These are phyloP conservation scores for Phytopythium montanum DNA, from an alignment of 352 stramenopile genomes.

Conservation along the genomic window DNA sequence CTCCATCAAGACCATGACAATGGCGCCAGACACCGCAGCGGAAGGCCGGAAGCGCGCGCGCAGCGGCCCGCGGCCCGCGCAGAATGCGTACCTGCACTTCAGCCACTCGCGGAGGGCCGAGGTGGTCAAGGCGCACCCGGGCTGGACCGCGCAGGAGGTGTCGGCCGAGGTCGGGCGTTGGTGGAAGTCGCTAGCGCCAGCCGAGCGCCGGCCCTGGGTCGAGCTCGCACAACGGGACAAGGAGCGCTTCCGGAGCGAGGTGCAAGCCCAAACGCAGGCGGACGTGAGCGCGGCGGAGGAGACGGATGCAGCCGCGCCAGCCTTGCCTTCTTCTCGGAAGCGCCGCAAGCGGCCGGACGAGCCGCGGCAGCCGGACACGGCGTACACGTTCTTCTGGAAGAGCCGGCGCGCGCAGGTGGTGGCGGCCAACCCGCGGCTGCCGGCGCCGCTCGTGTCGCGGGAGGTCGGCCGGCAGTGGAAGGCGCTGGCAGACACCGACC, in stretches of 20 bases:
- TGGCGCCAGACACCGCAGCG: neutral
- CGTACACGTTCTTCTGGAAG: conserved; percentile 70
- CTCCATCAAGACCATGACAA: neutral
- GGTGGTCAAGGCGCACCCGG: conserved; percentile 22
- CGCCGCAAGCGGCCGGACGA: conserved; percentile 36
- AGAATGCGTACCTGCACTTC: conserved; percentile 58
- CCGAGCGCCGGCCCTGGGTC: conserved; percentile 41
- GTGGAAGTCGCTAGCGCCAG: conserved; percentile 42
- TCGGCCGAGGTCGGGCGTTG: conserved; percentile 43
- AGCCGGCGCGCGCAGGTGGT: conserved; percentile 37
- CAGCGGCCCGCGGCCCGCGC: conserved; percentile 6
- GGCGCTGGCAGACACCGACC: conserved; percentile 29
- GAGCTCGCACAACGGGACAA: conserved; percentile 62
- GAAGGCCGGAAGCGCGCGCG: conserved; percentile 5
- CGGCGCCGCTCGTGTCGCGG: conserved; percentile 36
- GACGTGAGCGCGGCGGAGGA: conserved; percentile 7
- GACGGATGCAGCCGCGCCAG: conserved; percentile 8
- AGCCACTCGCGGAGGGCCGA: conserved; percentile 28
- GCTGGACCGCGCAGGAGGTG: conserved; percentile 46
- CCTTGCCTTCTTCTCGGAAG: conserved; percentile 10
- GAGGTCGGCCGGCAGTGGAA: conserved; percentile 52
- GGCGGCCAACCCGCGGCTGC: conserved; percentile 31
- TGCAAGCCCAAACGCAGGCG: conserved; percentile 16
- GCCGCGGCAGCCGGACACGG: conserved; percentile 49
- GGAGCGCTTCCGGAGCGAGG: conserved; percentile 38